Evolutionary conservation across 139 green algal genomes (phyloP).

Genomic region (Tetradesmus obliquus): DNA sequence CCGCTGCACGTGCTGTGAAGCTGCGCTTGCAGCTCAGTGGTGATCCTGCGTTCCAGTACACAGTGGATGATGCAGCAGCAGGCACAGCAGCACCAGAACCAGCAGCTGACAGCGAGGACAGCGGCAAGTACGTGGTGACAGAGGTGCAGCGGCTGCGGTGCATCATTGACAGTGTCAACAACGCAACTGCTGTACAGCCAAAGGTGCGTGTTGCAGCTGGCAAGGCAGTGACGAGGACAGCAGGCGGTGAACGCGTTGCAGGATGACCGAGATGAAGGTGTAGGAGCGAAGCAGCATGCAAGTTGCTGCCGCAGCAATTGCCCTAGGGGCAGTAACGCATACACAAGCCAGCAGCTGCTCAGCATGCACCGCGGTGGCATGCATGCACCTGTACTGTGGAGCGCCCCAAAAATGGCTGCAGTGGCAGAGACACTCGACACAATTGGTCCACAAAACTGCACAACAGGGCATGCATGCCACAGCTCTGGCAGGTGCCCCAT

Average conservation of each 20-base stretch:
- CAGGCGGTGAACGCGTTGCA: neutral
- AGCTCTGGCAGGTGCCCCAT: no score
- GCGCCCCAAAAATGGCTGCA: no score
- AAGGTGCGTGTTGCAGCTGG: constrained; percentile 48
- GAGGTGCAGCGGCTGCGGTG: constrained; percentile 43
- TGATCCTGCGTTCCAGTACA: constrained; percentile 53
- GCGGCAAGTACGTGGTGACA: neutral
- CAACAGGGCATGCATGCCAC: no score
- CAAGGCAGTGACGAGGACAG: neutral
- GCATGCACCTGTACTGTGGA: no score
- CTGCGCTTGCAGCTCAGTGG: constrained; percentile 58
- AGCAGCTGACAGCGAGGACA: neutral
- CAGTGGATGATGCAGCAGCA: constrained; percentile 27
- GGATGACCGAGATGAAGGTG: neutral
- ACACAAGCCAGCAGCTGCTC: no score
- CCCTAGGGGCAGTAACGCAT: neutral
- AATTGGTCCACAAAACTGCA: no score
- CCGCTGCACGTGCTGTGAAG: constrained; percentile 43
- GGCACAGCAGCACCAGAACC: neutral
- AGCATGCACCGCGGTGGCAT: no score
- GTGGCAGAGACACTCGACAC: no score
- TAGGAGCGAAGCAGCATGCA: neutral
- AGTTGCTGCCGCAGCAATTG: neutral
- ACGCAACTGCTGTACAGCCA: constrained; percentile 55
- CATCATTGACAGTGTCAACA: constrained; percentile 62